Percentiles rank a stretch among this genome's conserved stretches.
These are phyloP conservation scores for Prototheca wickerhamii DNA, from an alignment of 163 green algal genomes.

Conservation along the genomic window DNA sequence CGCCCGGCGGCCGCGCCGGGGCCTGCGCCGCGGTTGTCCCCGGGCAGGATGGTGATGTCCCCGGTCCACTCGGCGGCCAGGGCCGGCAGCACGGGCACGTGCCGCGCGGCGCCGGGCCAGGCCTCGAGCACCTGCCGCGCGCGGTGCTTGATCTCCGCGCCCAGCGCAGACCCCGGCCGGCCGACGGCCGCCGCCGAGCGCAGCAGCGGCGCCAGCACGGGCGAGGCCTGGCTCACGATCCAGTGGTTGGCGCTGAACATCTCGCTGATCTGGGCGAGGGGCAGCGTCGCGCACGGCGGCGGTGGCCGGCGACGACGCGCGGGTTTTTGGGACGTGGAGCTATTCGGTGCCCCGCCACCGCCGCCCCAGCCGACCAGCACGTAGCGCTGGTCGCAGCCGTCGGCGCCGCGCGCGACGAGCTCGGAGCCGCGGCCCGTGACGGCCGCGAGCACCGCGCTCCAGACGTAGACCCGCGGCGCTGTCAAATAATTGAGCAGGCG, in stretches of 20 bases:
- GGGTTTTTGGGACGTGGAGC: neutral
- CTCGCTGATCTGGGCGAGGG: slow-evolving; percentile 52
- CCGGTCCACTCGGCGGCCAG: slow-evolving; percentile 94
- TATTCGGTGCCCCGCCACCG: neutral
- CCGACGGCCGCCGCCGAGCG: slow-evolving; percentile 74
- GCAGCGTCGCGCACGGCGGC: slow-evolving; percentile 9
- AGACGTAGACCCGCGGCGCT: slow-evolving; percentile 78
- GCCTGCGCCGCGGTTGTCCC: slow-evolving; percentile 61
- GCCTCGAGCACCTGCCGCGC: slow-evolving; percentile 74
- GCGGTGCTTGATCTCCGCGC: slow-evolving; percentile 91
- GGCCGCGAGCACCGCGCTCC: slow-evolving; percentile 71
- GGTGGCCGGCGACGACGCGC: neutral
- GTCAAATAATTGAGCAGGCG: slow-evolving; percentile 98
- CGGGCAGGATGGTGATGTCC: slow-evolving; percentile 93
- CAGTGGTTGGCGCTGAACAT: slow-evolving; percentile 99
- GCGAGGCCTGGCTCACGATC: slow-evolving; percentile 91
- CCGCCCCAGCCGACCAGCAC: neutral
- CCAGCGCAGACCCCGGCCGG: slow-evolving; percentile 61
- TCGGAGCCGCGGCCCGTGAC: slow-evolving; percentile 33
- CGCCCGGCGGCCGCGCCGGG: slow-evolving; percentile 22
- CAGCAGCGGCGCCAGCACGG: slow-evolving; percentile 90
- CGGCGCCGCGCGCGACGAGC: slow-evolving; percentile 62
- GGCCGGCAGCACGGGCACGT: slow-evolving; percentile 56
- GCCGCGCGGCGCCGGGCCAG: slow-evolving; percentile 50
- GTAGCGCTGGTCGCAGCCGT: slow-evolving; percentile 17